A percentile compares a stretch with the other conserved stretches of the same genome.
Conservation (phyloP, 495 filamentous ascomycete genomes). For the Penicillium egyptiacum region DNA sequence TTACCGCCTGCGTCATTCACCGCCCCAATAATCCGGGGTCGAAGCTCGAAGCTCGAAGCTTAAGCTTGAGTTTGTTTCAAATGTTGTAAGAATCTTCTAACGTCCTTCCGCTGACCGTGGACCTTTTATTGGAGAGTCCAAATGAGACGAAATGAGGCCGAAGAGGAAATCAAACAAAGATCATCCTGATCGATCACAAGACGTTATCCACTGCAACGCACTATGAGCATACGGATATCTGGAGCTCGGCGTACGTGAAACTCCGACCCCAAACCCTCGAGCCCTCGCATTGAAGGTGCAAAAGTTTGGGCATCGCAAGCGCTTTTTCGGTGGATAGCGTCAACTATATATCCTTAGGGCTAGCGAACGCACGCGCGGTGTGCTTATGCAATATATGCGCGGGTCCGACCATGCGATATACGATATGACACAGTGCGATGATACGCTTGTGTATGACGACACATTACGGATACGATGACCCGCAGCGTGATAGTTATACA, state of each 20-base stretch:
- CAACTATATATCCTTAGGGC: no score
- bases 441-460: not conserved
- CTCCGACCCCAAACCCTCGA: not conserved
- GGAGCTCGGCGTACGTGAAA: not conserved
- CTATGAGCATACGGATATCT: not conserved
- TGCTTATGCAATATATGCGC: not conserved
- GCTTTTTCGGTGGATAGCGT: not conserved
- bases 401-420: not conserved
- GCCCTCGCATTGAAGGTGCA: not conserved
- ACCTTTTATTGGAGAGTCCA: not conserved
- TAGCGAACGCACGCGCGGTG: not conserved
- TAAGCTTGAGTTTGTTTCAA: conserved; percentile 6
- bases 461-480: not conserved
- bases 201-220: not conserved
- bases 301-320: not conserved
- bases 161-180: not conserved
- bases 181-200: not conserved
- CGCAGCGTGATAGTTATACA: not conserved
- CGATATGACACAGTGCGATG: not conserved
- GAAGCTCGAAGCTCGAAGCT: conserved; percentile 6
- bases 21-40: conserved; percentile 11
- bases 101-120: not conserved
- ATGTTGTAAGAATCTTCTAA: not conserved
- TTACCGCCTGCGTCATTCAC: conserved; percentile 16
- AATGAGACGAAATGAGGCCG: no score